Base-by-base conservation (phyloP, 2,329 filamentous ascomycete genomes). In the Graphium sp. region DNA sequence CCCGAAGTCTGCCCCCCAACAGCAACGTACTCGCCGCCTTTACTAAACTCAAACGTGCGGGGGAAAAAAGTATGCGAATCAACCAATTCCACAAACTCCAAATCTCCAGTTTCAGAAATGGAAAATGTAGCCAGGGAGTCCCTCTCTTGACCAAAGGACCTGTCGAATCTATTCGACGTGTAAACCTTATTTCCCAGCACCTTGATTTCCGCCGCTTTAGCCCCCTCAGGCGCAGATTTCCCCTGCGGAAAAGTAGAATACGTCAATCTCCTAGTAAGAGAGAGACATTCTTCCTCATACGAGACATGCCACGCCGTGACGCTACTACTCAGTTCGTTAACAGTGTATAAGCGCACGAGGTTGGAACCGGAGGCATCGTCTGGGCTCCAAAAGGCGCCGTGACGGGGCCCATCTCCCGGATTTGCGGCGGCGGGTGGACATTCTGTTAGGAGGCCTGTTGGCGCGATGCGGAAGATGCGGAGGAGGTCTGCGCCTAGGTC, bases 1-100 rank as follows among this genome's bases (percentile, higher is more conserved):
- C 62, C 57, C 22, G 60, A 66, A 3, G 60, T 59, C 50, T 78
- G 72, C 15, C 75, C 61, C 0, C 64, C 74, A 22, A 80, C 60
- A 0, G 73, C 74, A 2, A 78, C 58, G 34, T 74, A 38, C 24
- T 60, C 55, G 0, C 74, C 74, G 0, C 59, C 59, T 22, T 55
- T 56, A 41, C 74, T 77, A 30, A 76, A 52, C 14, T 56, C 55
- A 42, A 78, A 74, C 2, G 72, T 73, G 2, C 75, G 56, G 0
- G 75, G 74, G 38, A 63, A 71, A 32, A 51, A 59, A 0, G 73
- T 66, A 34, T 66, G 63, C 2, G 69, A 60, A 15, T 67, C 65
- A 2, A 58, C 62, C 2, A 68, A 50, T 33, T 70, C 60, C 2
- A 62, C 42, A 38, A 69, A 69, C 1, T 39, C 43, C 10, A 76